These are phyloP conservation scores for Gossypium trilobum DNA, from an alignment of 441 rosid species.

Conservation along the genomic window DNA sequence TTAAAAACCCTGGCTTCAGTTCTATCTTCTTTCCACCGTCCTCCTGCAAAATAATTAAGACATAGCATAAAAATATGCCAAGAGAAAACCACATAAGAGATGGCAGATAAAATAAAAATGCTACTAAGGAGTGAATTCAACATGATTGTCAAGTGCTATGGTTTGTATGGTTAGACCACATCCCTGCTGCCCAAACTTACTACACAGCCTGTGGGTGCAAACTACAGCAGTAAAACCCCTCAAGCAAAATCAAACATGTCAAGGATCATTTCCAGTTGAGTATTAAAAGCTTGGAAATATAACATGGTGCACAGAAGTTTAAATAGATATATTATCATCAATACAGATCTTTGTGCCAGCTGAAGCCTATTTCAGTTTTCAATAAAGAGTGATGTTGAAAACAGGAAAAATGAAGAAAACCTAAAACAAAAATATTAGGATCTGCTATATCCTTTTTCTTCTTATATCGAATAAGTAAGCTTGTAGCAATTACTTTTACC, in stretches of 20 bases:
- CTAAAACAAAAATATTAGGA: neutral
- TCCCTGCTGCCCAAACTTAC: neutral
- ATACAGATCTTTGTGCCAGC: neutral
- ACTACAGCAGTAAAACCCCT: neutral
- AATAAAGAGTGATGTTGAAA: neutral
- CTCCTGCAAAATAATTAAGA: slow-evolving; percentile 31
- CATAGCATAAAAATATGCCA: neutral
- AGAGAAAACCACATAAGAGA: neutral
- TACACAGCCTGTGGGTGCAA: neutral
- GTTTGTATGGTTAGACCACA: neutral
- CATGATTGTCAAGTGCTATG: neutral
- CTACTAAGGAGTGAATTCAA: neutral
- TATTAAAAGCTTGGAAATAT: neutral
- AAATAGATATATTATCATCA: neutral
- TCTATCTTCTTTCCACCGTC: slow-evolving; percentile 64
- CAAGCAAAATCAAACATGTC: slow-evolving; percentile 1
- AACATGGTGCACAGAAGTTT: neutral
- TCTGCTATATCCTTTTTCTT: neutral
- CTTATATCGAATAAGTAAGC: neutral
- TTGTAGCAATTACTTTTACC: neutral
- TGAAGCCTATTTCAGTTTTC: neutral
- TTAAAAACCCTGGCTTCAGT: slow-evolving; percentile 60
- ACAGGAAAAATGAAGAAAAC: neutral
- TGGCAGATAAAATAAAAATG: neutral
- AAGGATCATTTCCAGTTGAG: neutral